Evolutionary conservation across 2,329 filamentous ascomycete species (phyloP).

Genomic region (Apiospora malaysiana): DNA sequence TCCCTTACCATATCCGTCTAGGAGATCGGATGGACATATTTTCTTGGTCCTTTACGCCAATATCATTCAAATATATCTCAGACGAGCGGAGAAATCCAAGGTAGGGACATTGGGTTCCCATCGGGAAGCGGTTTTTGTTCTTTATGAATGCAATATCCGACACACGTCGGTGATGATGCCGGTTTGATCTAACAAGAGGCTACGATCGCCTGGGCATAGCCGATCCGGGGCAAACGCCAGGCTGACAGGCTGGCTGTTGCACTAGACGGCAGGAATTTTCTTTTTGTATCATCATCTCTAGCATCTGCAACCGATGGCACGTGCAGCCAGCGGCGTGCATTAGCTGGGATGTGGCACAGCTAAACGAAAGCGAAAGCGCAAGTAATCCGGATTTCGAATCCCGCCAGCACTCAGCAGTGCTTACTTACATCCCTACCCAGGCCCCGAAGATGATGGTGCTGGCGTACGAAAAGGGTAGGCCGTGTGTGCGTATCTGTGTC

Average conservation of each 20-base stretch:
- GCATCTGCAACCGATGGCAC: not conserved
- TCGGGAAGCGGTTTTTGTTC: not conserved
- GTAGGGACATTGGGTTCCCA: not conserved
- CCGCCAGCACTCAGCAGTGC: not conserved
- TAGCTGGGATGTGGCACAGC: not conserved
- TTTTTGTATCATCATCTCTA: too few species aligned
- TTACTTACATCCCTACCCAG: not conserved
- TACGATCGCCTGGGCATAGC: not conserved
- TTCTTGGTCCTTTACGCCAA: not conserved
- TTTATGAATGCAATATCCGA: not conserved
- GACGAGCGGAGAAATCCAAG: not conserved
- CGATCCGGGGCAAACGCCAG: not conserved
- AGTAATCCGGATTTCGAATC: not conserved
- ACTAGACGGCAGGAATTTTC: not conserved
- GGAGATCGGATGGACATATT: not conserved
- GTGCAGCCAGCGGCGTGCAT: not conserved
- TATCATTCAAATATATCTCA: not conserved
- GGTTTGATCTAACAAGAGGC: not conserved
- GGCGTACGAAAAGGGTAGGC: not conserved
- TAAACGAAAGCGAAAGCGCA: slow-evolving; percentile 6
- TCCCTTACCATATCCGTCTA: not conserved
- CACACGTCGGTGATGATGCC: not conserved
- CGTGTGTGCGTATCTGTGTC: not conserved
- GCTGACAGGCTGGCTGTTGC: not conserved
- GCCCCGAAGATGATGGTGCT: not conserved